Percentiles rank a stretch among this genome's conserved stretches.
Conservation (phyloP, 306 rosid genomes). For the Elaeagnus macrophylla region DNA sequence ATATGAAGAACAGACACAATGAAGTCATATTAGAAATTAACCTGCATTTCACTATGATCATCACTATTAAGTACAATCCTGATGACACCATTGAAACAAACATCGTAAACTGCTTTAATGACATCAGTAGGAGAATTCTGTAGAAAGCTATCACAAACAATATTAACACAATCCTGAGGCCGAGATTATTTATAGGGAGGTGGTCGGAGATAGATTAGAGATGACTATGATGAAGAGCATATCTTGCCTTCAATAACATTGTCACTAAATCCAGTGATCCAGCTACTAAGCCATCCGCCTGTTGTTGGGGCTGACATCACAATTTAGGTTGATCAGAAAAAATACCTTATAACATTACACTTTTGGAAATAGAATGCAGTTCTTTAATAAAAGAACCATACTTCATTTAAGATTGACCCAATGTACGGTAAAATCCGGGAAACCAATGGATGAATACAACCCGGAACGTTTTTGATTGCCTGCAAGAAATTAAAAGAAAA, state of each 20-base stretch:
- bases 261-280: constrained; percentile 86
- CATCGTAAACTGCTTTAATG: constrained; percentile 64
- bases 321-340: constrained; percentile 30
- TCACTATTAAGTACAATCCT: constrained; percentile 66
- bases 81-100: constrained; percentile 57
- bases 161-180: too few species aligned
- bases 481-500: constrained; percentile 24
- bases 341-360: neutral
- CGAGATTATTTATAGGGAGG: too few species aligned
- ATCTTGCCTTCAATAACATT: constrained; percentile 89
- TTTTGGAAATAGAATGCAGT: neutral
- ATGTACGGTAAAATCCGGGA: constrained; percentile 66
- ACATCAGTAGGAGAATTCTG: constrained; percentile 85
- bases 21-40: constrained; percentile 6
- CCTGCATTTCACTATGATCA: constrained; percentile 96
- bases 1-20: neutral
- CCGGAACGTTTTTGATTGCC: constrained; percentile 76
- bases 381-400: constrained; percentile 23
- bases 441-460: constrained; percentile 69
- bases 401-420: constrained; percentile 63
- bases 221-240: neutral
- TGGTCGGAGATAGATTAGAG: too few species aligned
- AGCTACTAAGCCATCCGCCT: constrained; percentile 77
- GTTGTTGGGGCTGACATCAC: constrained; percentile 66
- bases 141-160: constrained; percentile 22